Base-by-base conservation (phyloP, 805 yeast genomes). In the Komagataella mondaviorum region DNA sequence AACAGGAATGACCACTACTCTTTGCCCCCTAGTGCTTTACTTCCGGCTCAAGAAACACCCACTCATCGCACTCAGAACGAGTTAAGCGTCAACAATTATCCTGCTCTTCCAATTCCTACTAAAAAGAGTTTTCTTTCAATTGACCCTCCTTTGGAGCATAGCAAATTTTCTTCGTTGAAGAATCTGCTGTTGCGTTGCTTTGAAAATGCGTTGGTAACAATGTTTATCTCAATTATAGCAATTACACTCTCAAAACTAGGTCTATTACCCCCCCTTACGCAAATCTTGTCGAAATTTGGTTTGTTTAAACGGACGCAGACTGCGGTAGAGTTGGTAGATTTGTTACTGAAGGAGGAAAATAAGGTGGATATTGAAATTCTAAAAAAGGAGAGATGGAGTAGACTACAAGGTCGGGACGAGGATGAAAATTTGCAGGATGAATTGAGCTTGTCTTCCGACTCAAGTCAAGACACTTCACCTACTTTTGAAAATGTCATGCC, bases 121-220 rank as follows among this genome's bases (percentile, higher is more conserved):
- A 39, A 44, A 3, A 49, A 18, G 12, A 48, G 50, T 7, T 47
- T 50, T 7, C 23, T 55, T 8, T 52, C 56, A 4, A 56, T 56
- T 22, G 59, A 56, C 48, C 59, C 59, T 6, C 59, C 59, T 12
- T 23, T n/a, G 14, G 45, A 43, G 12, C 30, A 48, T n/a, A 30
- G 36, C 17, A 17, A 20, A 49, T 2, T 20, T n/a, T 20, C 30
- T 10, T 23, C 50, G 12, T 22, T 47, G 1, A 6, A 43, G 14
- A 47, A 48, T 43, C 46, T 70, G 6, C 39, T 63, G 6, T 55
- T 55, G 14, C 61, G 77, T 53, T 60, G 73, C 4, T 59, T 72
- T 51, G 84, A 79, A 56, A 81, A 78, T 56, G 65, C 76, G n/a
- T 56, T 72, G 4, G 76, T 76, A 16, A 69, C 80, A 6, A 49